A percentile compares a stretch with the other conserved stretches of the same genome.
phyloP scores from a whole-genome alignment of 2,329 filamentous ascomycete species.

The Colletotrichum tropicicola region DNA sequence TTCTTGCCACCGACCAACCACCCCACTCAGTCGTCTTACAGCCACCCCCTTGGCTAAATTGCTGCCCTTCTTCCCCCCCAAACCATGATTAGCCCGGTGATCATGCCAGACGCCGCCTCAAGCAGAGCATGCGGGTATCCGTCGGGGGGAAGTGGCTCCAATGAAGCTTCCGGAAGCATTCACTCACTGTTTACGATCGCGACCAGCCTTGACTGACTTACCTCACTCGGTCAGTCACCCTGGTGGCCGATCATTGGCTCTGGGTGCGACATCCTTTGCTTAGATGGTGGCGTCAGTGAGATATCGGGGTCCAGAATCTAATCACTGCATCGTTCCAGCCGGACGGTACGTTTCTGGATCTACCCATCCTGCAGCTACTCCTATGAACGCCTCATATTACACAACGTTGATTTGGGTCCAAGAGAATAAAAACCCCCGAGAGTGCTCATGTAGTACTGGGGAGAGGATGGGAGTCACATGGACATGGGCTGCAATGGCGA shows the following conservation, averaged over 20 bases:
- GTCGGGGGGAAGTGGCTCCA: neutral
- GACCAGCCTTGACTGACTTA: slow-evolving; percentile 1
- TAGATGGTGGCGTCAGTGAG: neutral
- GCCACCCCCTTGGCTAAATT: neutral
- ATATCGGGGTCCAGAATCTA: slow-evolving; percentile 5
- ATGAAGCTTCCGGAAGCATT: neutral
- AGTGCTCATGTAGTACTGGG: neutral
- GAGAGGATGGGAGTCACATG: neutral
- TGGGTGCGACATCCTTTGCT: slow-evolving; percentile 1
- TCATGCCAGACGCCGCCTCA: neutral
- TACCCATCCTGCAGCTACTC: neutral
- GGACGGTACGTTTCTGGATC: slow-evolving; percentile 14
- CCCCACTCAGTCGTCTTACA: neutral
- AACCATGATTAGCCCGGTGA: neutral
- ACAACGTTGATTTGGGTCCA: neutral
- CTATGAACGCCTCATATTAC: neutral
- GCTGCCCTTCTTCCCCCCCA: neutral
- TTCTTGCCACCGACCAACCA: neutral
- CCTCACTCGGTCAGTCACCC: neutral
- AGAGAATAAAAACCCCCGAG: neutral
- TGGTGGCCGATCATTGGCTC: neutral
- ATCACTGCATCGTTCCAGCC: slow-evolving; percentile 24
- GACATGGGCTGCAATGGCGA: neutral
- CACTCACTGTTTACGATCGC: neutral
- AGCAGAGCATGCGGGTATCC: slow-evolving; percentile 6